Evolutionary conservation across 1,284 basidiomycete species (phyloP).

Genomic region (Ustilago curta): DNA sequence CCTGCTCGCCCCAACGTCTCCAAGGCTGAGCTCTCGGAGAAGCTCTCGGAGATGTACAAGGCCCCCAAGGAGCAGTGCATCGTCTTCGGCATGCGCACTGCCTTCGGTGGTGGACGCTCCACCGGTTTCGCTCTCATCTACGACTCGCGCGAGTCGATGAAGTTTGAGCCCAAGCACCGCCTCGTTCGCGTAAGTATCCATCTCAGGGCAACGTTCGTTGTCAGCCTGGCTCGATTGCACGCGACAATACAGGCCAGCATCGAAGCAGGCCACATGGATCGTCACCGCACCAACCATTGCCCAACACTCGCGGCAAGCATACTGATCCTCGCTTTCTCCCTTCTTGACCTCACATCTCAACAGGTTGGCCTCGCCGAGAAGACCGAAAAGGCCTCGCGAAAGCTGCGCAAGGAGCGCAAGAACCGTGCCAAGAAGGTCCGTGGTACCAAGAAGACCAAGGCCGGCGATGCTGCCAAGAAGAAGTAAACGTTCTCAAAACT

Average conservation of each 20-base stretch:
- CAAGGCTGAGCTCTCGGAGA: constrained; percentile 90
- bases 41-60: constrained; percentile 82
- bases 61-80: constrained; percentile 75
- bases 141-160: constrained; percentile 91
- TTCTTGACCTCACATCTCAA: background rate
- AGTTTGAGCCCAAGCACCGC: constrained; percentile 95
- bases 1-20: constrained; percentile 95
- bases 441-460: constrained; percentile 73
- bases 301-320: background rate
- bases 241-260: background rate
- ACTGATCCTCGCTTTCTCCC: background rate
- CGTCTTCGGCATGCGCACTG: constrained; percentile 79
- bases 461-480: constrained; percentile 61
- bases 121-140: constrained; percentile 97
- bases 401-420: constrained; percentile 99
- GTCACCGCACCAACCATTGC: background rate
- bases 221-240: background rate
- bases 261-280: background rate
- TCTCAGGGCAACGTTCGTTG: background rate
- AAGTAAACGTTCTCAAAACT: constrained; percentile 50
- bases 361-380: constrained; percentile 81
- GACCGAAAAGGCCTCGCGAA: constrained; percentile 91
- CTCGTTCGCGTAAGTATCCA: constrained; percentile 81
- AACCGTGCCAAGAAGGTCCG: constrained; percentile 96
- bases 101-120: constrained; percentile 97